Evolutionary conservation across 768 basidiomycete species (phyloP), one percentile per base, ranked within the genome.

Genomic region (Termitomyces sp.): DNA sequence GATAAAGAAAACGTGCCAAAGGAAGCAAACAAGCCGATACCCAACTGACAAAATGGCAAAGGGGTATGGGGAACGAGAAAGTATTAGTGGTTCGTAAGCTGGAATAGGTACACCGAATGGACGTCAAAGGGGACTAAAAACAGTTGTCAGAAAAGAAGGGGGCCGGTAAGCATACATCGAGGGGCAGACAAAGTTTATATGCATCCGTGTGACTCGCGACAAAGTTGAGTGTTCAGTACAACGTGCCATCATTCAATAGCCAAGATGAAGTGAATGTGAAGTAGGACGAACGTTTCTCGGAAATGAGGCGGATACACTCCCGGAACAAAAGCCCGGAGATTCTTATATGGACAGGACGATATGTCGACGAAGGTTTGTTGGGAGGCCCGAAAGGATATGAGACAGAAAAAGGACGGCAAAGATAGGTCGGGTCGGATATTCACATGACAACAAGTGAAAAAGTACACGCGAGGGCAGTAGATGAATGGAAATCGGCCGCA

Each of bases 261-360:
- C 39, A 52, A 39, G 7, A 18, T 9, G 22, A 39, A 39, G 24
- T 22, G 37, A 13, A 13, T 46, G 27, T 20, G 26, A 27, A n/a
- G 4, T 27, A 14, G 33, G 34, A 30, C 37, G 14, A 51, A 37
- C 24, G 26, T 30, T 24, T 44, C 43, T 30, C n/a, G n/a, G n/a
- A 52, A 47, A 62, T 37, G 75, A 71, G 68, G 64, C 68, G 65
- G 60, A 70, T 61, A 62, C 65, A 68, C 64, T 67, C 64, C 57
- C 63, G 63, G 56, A 57, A 55, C 56, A 63, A 56, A 64, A 54
- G 65, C 67, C 67, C 68, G 70, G 67, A 71, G 69, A 73, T 74
- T 78, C 74, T 73, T 14, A 37, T 66, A 68, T 62, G 71, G 82
- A 84, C 83, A 76, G 82, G 80, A 84, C 82, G 82, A 85, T 84